Evolutionary conservation across 805 yeast species (phyloP).

Genomic region (Candida loeiensis): DNA sequence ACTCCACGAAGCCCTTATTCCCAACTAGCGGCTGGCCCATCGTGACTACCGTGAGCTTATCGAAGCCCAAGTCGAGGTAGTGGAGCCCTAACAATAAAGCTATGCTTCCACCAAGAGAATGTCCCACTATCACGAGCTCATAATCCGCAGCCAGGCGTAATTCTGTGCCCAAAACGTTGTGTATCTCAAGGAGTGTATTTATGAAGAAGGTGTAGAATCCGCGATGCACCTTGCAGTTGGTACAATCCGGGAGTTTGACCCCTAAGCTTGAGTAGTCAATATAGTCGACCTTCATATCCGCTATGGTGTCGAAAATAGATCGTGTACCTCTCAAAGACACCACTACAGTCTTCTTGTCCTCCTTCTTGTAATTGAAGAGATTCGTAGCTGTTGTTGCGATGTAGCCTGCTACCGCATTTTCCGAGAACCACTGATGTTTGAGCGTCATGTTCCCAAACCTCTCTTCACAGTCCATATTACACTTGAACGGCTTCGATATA

Average conservation of each 20-base stretch:
- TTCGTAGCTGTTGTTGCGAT: conserved; percentile 30
- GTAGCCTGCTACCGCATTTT: conserved; percentile 37
- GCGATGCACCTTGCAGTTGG: conserved; percentile 35
- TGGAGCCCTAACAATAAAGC: conserved; percentile 36
- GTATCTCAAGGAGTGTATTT: conserved; percentile 26
- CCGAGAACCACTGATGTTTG: conserved; percentile 40
- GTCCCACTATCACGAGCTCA: conserved; percentile 22
- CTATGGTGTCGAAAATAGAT: conserved; percentile 36
- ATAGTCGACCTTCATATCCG: conserved; percentile 40
- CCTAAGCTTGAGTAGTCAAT: conserved; percentile 23
- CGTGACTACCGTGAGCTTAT: conserved; percentile 31
- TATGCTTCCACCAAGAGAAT: conserved; percentile 42
- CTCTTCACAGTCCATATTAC: conserved; percentile 33
- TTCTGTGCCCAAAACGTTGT: conserved; percentile 18
- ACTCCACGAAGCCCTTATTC: conserved; percentile 32
- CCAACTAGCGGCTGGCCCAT: conserved; percentile 47
- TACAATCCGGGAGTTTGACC: conserved; percentile 24
- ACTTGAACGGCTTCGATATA: conserved; percentile 36
- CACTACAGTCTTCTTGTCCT: conserved; percentile 24
- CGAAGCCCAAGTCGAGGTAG: conserved; percentile 32
- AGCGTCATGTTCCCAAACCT: conserved; percentile 36
- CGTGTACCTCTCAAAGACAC: conserved; percentile 42
- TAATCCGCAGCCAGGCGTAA: conserved; percentile 15
- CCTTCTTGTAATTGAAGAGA: conserved; percentile 17
- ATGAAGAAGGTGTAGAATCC: conserved; percentile 29